A percentile compares a stretch with the other conserved stretches of the same genome.
Evolutionary conservation across 2,329 filamentous ascomycete genomes (phyloP).

Genomic region (Alternaria brassicicola): DNA sequence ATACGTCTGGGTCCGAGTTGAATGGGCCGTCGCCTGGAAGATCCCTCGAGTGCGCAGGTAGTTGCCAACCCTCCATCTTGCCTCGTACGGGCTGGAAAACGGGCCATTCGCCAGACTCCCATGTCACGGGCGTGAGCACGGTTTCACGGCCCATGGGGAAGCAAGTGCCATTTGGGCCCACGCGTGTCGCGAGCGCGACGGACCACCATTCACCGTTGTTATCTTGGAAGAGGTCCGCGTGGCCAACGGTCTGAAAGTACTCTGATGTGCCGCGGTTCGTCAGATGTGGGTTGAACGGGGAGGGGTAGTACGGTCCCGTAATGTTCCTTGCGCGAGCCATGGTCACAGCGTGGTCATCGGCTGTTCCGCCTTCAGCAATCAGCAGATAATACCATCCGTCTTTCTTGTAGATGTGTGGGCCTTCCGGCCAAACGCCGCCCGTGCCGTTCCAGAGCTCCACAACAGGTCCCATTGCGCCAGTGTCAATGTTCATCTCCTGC

Average conservation of each 20-base stretch:
- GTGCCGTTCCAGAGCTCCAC: conserved; percentile 32
- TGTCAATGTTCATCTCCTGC: conserved; percentile 42
- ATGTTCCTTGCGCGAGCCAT: conserved; percentile 46
- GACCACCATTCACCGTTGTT: conserved; percentile 33
- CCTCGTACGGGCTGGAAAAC: conserved; percentile 51
- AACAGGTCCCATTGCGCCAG: conserved; percentile 32
- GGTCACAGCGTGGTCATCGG: conserved; percentile 40
- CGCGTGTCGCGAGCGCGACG: conserved; percentile 31
- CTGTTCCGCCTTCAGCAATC: conserved; percentile 46
- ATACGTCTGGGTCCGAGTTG: conserved; percentile 51
- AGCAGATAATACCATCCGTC: conserved; percentile 43
- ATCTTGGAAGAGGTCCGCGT: conserved; percentile 40
- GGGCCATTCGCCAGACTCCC: conserved; percentile 52
- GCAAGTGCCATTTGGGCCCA: conserved; percentile 18
- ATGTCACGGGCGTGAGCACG: conserved; percentile 33
- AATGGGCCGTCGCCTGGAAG: conserved; percentile 49
- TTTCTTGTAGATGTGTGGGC: conserved; percentile 49
- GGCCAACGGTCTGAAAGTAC: conserved; percentile 45
- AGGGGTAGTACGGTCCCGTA: conserved; percentile 44
- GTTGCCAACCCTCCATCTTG: conserved; percentile 49
- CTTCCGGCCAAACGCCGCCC: conserved; percentile 38
- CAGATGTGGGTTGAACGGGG: conserved; percentile 42
- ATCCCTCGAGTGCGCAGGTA: conserved; percentile 46
- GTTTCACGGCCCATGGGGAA: conserved; percentile 40
- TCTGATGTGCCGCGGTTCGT: conserved; percentile 40